These are phyloP conservation scores for Pseudopyricularia cyperi DNA, from an alignment of 2,329 filamentous ascomycete genomes.

Conservation along the genomic window DNA sequence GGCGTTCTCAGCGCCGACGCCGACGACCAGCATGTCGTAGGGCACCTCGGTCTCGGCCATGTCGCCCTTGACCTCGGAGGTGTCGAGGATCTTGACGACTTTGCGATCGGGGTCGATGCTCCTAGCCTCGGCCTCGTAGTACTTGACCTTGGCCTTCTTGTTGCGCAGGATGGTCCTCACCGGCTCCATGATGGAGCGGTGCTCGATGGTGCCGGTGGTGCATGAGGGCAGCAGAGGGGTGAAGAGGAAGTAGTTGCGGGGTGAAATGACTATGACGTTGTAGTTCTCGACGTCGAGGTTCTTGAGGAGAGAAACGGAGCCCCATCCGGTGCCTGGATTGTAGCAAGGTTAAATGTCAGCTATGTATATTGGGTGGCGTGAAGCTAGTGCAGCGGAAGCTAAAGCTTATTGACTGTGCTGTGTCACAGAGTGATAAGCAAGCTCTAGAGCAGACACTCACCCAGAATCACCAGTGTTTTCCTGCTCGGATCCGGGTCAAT, in stretches of 20 bases:
- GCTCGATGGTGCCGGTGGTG: constrained; percentile 94
- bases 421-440: constrained; percentile 3
- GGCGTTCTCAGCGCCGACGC: constrained; percentile 94
- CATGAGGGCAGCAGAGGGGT: constrained; percentile 94
- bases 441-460: constrained; percentile 32
- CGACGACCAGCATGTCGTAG: constrained; percentile 96
- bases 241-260: constrained; percentile 99
- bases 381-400: not conserved
- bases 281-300: constrained; percentile 98
- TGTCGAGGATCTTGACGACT: constrained; percentile 79
- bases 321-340: constrained; percentile 79
- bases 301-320: constrained; percentile 87
- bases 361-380: not conserved
- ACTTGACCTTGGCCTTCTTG: constrained; percentile 88
- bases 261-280: constrained; percentile 95
- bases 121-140: constrained; percentile 94
- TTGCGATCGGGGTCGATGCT: constrained; percentile 90
- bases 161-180: constrained; percentile 90
- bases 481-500: constrained; percentile 67
- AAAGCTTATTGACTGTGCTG: not conserved
- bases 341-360: constrained; percentile 10
- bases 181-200: constrained; percentile 99
- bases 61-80: constrained; percentile 82
- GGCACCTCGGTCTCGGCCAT: constrained; percentile 75
- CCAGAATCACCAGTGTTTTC: constrained; percentile 94